Evolutionary conservation across 1,284 basidiomycete species (phyloP), one percentile per base, ranked within the genome.

Genomic region (Malassezia cuniculi): DNA sequence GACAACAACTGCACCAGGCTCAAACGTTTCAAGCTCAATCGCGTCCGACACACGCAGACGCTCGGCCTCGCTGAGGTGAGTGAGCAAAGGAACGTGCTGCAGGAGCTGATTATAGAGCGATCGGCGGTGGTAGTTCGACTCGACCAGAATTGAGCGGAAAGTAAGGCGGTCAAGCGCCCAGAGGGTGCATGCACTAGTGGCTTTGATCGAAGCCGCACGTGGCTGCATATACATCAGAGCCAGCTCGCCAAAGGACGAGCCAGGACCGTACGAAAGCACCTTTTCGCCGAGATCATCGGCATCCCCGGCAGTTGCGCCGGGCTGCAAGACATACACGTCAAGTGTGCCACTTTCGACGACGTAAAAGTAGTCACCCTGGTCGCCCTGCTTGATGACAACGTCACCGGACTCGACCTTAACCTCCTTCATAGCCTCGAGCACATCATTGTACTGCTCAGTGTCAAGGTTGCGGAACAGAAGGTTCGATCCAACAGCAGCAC

Each of bases 191-290:
- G 57, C 50, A 39, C 83, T 79, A 27, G 82, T 78, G 3, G 89
- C 80, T 20, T 94, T 71, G 33, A 97, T 86, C 3, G 86, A 86
- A 4, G 93, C 90, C 5, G 87, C 86, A 33, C 90, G 82, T 21
- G 86, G 85, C 57, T 93, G 86, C 31, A 86, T 86, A 70, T 99
- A 93, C 84, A 99, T 90, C 52, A 99, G 71, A 21, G 93, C 93
- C 34, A 99, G 75, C 70, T 99, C 93, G 35, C 93, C 90, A 57
- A 97, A 95, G 34, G 82, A 85, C 48, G 76, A 79, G 1, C 87
- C 87, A 1, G 85, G 79, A 32, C 75, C 76, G 73, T 83, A 90
- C 46, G 82, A 80, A 32, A 80, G 76, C 4, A 57, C 57, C 27
- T 62, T 60, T 18, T 58, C 51, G 15, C 59, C 56, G 14, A 59